Base-by-base conservation (phyloP, 2,329 filamentous ascomycete species). In the Sporothrix curviconia region DNA sequence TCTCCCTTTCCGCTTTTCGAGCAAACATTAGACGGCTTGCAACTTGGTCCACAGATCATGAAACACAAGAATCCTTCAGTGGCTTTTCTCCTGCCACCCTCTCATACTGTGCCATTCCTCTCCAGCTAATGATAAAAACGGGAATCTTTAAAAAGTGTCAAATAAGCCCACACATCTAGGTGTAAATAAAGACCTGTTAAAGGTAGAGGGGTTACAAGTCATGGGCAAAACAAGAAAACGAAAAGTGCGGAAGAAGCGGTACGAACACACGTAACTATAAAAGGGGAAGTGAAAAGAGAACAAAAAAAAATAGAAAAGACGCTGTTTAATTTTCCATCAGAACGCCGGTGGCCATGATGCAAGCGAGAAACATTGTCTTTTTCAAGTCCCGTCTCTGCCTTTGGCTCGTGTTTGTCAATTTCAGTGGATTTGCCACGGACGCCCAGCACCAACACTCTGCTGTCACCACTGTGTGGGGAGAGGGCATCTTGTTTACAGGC, bases 1-100 rank as follows among this genome's bases (percentile, higher is more conserved):
- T 22, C 37, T 17, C 36, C n/a, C n/a, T n/a, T n/a, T n/a, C n/a
- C n/a, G n/a, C 25, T 53, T 53, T 46, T 40, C 40, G 49, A 52
- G 37, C 50, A n/a, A 36, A n/a, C 11, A 43, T 34, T 30, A 12
- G 36, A 28, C 36, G n/a, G n/a, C n/a, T n/a, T n/a, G n/a, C n/a
- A n/a, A n/a, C n/a, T n/a, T n/a, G n/a, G n/a, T n/a, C n/a, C n/a
- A n/a, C n/a, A n/a, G n/a, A n/a, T n/a, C n/a, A 6, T 6, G n/a
- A 40, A 40, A 15, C 15, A 19, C 12, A 40, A 40, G 15, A 7
- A 17, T 15, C 19, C 9, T 28, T 44, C 42, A 15, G 25, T 9
- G 6, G 9, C 42, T 44, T 25, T 17, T 19, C 40, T n/a, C n/a
- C n/a, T n/a, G n/a, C n/a, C n/a, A n/a, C n/a, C n/a, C n/a, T n/a